Evolutionary conservation across 1,284 basidiomycete genomes (phyloP).

Genomic region (Apiotrichum mycotoxinovorans): DNA sequence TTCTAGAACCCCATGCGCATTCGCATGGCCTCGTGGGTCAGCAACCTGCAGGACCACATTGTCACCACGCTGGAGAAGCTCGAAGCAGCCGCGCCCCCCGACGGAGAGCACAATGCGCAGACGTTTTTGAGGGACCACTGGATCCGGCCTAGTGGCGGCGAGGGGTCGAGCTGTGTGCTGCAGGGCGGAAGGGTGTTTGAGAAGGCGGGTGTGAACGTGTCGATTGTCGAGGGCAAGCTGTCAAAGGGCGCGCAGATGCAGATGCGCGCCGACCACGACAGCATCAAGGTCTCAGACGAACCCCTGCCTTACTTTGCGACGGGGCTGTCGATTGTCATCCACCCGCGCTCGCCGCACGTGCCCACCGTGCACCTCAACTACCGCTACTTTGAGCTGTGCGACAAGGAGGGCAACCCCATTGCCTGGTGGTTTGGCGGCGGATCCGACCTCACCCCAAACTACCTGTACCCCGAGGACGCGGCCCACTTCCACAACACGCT

Average conservation of each 20-base stretch:
- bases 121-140: conserved; percentile 82
- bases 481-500: conserved; percentile 79
- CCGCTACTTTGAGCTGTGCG: conserved; percentile 90
- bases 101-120: conserved; percentile 44
- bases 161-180: conserved; percentile 84
- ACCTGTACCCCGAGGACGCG: conserved; percentile 84
- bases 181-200: conserved; percentile 73
- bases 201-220: conserved; percentile 96
- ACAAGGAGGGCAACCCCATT: conserved; percentile 58
- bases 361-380: conserved; percentile 97
- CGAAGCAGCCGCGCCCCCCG: conserved; percentile 59
- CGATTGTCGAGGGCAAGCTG: conserved; percentile 81
- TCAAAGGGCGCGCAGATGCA: conserved; percentile 85
- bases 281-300: conserved; percentile 59
- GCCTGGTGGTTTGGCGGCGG: conserved; percentile 99
- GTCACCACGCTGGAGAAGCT: conserved; percentile 73
- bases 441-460: conserved; percentile 91
- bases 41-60: conserved; percentile 75
- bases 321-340: conserved; percentile 86
- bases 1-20: conserved; percentile 67
- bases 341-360: conserved; percentile 85
- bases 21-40: conserved; percentile 75
- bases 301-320: conserved; percentile 89
- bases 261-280: conserved; percentile 88
- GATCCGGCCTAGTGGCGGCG: conserved; percentile 73